phyloP scores from a whole-genome alignment of 192 early-diverging fungal species.

The Dissophora globulifera region DNA sequence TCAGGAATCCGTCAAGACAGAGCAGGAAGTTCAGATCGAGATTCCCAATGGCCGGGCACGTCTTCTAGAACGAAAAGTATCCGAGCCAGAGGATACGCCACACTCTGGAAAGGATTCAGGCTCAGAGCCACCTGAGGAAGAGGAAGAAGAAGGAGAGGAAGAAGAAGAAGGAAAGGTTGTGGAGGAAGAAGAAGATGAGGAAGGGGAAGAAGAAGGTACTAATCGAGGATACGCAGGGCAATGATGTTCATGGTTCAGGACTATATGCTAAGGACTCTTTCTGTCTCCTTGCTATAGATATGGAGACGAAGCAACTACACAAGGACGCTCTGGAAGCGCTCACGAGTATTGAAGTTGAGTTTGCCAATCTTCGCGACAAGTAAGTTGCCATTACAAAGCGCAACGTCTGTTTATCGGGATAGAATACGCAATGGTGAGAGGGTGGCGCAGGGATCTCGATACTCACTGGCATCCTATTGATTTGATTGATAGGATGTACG shows the following conservation, averaged over 20 bases:
- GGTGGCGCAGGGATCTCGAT: no score
- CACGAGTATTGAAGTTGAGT: conserved; percentile 66
- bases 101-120: conserved; percentile 30
- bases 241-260: neutral
- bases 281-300: conserved; percentile 23
- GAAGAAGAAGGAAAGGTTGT: conserved; percentile 25
- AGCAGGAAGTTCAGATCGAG: conserved; percentile 24
- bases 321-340: conserved; percentile 63
- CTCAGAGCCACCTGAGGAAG: conserved; percentile 32
- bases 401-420: no score
- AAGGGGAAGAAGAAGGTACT: conserved; percentile 26
- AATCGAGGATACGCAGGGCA: neutral
- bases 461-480: no score
- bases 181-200: conserved; percentile 13
- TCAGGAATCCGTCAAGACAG: conserved; percentile 17
- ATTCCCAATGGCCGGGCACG: conserved; percentile 24
- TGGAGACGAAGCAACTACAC: conserved; percentile 57
- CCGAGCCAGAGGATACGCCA: conserved; percentile 14
- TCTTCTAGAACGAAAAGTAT: conserved; percentile 12
- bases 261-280: neutral
- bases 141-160: conserved; percentile 36
- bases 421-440: no score
- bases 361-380: conserved; percentile 67
- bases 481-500: conserved; percentile 68
- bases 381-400: conserved; percentile 21